phyloP scores from a whole-genome alignment of 257 asterid genomes.

The Prunella vulgaris region DNA sequence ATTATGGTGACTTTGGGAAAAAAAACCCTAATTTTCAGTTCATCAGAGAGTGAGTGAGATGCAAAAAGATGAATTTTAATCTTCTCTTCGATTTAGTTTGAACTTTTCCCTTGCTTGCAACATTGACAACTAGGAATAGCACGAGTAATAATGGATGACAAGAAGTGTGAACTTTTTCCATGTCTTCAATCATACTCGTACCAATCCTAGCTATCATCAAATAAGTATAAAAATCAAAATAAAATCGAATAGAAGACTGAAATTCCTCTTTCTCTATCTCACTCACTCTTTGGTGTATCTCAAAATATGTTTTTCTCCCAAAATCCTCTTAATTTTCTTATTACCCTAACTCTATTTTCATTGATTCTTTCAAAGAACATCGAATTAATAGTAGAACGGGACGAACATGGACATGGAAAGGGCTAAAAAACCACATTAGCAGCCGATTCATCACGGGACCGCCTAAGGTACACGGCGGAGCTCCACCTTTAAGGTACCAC shows the following conservation, averaged over 20 bases:
- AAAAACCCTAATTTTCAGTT: neutral
- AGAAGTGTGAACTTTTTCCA: no score
- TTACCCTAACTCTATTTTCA: neutral
- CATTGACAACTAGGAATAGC: neutral
- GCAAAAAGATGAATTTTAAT: neutral
- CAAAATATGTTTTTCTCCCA: neutral
- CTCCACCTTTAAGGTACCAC: neutral
- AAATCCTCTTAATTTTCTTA: neutral
- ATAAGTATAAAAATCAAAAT: no score
- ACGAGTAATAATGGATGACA: neutral
- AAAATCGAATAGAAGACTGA: no score
- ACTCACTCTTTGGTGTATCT: neutral
- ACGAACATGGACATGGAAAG: no score
- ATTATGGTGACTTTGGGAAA: neutral
- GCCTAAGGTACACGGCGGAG: neutral
- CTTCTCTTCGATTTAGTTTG: neutral
- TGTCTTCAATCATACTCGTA: no score
- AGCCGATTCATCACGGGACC: neutral
- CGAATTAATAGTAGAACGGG: neutral
- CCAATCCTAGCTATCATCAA: no score
- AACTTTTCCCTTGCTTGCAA: neutral
- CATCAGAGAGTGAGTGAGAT: neutral
- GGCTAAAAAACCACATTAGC: neutral
- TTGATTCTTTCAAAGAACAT: neutral
- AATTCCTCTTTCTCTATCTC: neutral